Evolutionary conservation across 441 rosid species (phyloP), one percentile per base, ranked within the genome.

Genomic region (Euphorbia celastroides): DNA sequence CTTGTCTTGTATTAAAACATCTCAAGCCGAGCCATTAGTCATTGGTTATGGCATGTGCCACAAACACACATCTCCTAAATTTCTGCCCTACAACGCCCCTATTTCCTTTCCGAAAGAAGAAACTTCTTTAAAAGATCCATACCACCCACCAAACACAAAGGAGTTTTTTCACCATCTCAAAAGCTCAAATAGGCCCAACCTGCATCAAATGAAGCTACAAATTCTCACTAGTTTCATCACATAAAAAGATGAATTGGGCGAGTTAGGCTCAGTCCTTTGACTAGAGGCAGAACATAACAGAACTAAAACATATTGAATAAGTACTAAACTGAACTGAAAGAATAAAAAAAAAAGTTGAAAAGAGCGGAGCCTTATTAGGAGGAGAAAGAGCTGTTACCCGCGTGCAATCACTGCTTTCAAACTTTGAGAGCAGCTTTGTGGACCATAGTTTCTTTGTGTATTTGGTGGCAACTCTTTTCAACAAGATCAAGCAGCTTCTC

Each of bases 401-500:
- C 68, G 59, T 34, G 48, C 11, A 30, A 64, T 56, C 12, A 32
- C 59, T 22, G 32, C 57, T 58, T 63, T 83, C 84, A 95, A 72
- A 78, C 86, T 81, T 85, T 90, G 68, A 90, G 75, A 51, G 85
- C 93, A 57, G 92, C 93, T 81, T 90, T 95, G 86, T 95, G 98
- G 68, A 95, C 93, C 98, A 95, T 95, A 71, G 98, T 95, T 79
- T 95, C 99, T 80, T 92, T 95, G 93, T 95, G 99, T 69, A 95
- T 95, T 70, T 92, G 98, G 73, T 95, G 99, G 90, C 98, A 95
- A 79, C 98, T 92, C 88, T 95, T 95, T 79, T 92, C 99, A 3
- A 92, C 98, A 26, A 90, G 99, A 83, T 92, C 98, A 17, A 95
- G 92, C 77, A 95, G 85, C 79, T 87, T 92, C 88, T 95, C 99